Evolutionary conservation across 768 basidiomycete species (phyloP), one percentile per base, ranked within the genome.

Genomic region (Trametes meyenii): DNA sequence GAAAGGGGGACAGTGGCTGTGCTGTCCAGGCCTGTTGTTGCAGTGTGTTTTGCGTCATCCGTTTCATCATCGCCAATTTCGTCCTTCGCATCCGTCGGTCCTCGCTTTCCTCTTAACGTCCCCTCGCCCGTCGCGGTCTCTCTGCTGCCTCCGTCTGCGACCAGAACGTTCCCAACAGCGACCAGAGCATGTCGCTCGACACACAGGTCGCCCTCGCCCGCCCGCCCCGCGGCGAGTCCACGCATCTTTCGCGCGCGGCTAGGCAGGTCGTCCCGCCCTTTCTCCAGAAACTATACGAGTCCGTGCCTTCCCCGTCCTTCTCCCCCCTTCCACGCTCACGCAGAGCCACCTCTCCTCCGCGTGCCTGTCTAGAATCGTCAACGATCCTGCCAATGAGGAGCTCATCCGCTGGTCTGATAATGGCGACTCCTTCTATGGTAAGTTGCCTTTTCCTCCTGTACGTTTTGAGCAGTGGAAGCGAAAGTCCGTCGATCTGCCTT

Each of bases 401-500:
- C 82, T 97, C 52, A 98, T 98, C 70, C 79, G 90, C 66, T 98
- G 96, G 96, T 89, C 91, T 3, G 89, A 92, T 23, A 82, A 84
- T 10, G 96, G 96, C 29, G 93, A 95, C 71, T 92, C 93, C 0
- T 98, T 98, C 78, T 93, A 89, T 73, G 93, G 96, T 94, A 61
- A 7, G 73, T 69, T 46, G 55, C 3, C 8, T 33, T 33, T 33
- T 33, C 29, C 29, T 33, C 29, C 8, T 33, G 29, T 8, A 33
- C 29, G 8, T 33, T 8, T 33, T 33, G 29, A 33, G 29, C 29
- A 33, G 29, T 33, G 29, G 29, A 33, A 33, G 29, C 29, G 29
- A 33, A 33, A 33, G 8, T 33, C 29, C 29, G 29, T 33, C 29
- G 29, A 33, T 33, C 29, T 33, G 8, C 29, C 29, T 33, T 33